A percentile compares a stretch with the other conserved stretches of the same genome.
phyloP scores from a whole-genome alignment of 2,329 filamentous ascomycete species.

The Penicillium sp. region DNA sequence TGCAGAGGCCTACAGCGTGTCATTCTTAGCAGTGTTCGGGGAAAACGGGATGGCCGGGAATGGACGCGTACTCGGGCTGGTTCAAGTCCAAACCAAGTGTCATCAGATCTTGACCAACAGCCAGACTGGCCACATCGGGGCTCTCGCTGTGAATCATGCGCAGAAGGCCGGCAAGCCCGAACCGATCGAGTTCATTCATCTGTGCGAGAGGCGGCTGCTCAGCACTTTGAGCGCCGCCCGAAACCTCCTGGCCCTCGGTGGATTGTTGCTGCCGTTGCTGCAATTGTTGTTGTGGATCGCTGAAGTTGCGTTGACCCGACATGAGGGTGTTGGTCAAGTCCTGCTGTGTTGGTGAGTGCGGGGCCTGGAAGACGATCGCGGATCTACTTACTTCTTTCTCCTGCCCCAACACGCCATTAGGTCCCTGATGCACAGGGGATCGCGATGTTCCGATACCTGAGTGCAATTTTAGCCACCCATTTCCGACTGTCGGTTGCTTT shows the following conservation, averaged over 20 bases:
- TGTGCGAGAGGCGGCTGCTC: slow-evolving; percentile 49
- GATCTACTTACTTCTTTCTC: slow-evolving; percentile 38
- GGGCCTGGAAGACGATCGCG: slow-evolving; percentile 11
- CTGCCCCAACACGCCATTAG: slow-evolving; percentile 43
- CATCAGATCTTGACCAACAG: slow-evolving; percentile 63
- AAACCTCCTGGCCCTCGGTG: slow-evolving; percentile 36
- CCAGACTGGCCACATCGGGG: slow-evolving; percentile 52
- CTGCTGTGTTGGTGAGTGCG: slow-evolving; percentile 23
- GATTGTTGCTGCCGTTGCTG: slow-evolving; percentile 36
- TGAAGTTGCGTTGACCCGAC: slow-evolving; percentile 33
- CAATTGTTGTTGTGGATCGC: slow-evolving; percentile 35
- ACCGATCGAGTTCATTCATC: slow-evolving; percentile 60
- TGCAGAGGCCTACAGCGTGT: slow-evolving; percentile 52
- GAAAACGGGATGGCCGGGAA: background rate
- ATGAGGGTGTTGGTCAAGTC: slow-evolving; percentile 38
- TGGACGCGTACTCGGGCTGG: slow-evolving; percentile 53
- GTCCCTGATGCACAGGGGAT: slow-evolving; percentile 43
- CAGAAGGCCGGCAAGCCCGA: slow-evolving; percentile 59
- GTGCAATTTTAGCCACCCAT: slow-evolving; percentile 15
- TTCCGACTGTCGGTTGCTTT: background rate
- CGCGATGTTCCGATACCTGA: slow-evolving; percentile 39
- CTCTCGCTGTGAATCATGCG: slow-evolving; percentile 56
- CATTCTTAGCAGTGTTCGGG: slow-evolving; percentile 16
- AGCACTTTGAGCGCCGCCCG: slow-evolving; percentile 31
- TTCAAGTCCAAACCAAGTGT: slow-evolving; percentile 64